Evolutionary conservation across 352 stramenopile genomes (phyloP), one percentile per base, ranked within the genome.

Genomic region (Paralagenidium karlingii): DNA sequence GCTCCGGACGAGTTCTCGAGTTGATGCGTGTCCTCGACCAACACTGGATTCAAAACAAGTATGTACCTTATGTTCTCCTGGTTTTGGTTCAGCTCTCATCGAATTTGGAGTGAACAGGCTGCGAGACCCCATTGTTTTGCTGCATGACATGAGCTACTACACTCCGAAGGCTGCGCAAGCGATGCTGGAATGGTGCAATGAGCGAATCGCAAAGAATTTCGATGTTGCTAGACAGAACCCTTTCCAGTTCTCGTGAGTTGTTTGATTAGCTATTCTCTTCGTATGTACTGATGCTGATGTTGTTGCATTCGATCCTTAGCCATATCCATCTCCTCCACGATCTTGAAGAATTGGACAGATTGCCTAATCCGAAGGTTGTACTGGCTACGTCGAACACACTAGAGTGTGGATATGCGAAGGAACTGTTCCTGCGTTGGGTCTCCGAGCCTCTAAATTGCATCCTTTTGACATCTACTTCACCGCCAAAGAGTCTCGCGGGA

Each of bases 41-140:
- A 57, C 94, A 97, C 57, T 98, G 93, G 92, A 95, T 96, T 41
- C 68, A 92, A 40, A 91, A 97, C 58, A 94, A 96, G 62, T 86
- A 76, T 21, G 71, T 51, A 1, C 77, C n/a, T 36, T 7, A 3
- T 7, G 16, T 22, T 8, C 3, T 36, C 19, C 16, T 7, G 3
- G 22, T 20, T 8, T 20, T 22, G 19, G 30, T 7, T 36, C 7
- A 20, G 22, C 22, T 16, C 30, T 54, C 16, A 52, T 26, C 32
- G 28, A 49, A 11, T 11, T 25, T 28, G 10, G 39, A 15, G 6
- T 38, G 18, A 5, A 10, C 27, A 93, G 79, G 41, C 63, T 93
- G 18, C 67, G 61, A 11, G 75, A 93, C 36, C 77, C 80, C n/a
- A 90, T 93, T 24, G 77, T 73, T 3, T 29, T 93, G 31, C 67